Evolutionary conservation across 1,139 yeast species (phyloP), one percentile per base, ranked within the genome.

Genomic region (Nakaseomyces sp.): DNA sequence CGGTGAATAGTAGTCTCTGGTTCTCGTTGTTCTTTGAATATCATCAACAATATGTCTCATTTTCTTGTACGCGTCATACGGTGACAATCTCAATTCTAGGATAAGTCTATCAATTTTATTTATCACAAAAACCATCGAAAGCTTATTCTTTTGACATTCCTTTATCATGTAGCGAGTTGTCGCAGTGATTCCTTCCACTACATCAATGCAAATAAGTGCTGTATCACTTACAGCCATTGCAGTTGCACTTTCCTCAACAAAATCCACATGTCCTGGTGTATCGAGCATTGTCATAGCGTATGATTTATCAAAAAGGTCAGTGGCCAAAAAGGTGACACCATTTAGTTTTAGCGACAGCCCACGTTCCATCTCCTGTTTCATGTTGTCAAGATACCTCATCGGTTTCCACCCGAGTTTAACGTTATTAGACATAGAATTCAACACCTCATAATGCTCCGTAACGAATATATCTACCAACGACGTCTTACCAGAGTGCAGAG

Each of bases 191-290:
- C 97, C 97, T 58, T 89, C 96, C 1, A 87, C 80, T 1, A 74
- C 81, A 62, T 93, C 98, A n/a, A 91, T 68, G 1, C 87, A 83
- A 1, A 89, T 62, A 0, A 81, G 67, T 0, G 75, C 76, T 2
- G 82, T 79, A 51, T 91, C 97, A 0, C 74, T 74, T 1, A 79
- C 69, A 25, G 76, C 63, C 17, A 81, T 61, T 0, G 83, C 74
- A 0, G 77, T 72, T 0, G 77, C 70, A 3, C 77, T 67, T 54
- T 91, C 97, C 57, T 86, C 96, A 26, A 72, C 64, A 58, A 91
- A 91, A 55, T 87, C 81, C 1, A 76, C 74, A 63, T 91, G 97
- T 0, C 99, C 99, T 0, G 99, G 99, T 0, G 95, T 72, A 56
- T 93, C 98, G 1, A 87, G 51, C 3, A 88, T 53, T 54, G 83